These are phyloP conservation scores for Arctium lappa DNA, from an alignment of 129 eudicot species.

Conservation along the genomic window DNA sequence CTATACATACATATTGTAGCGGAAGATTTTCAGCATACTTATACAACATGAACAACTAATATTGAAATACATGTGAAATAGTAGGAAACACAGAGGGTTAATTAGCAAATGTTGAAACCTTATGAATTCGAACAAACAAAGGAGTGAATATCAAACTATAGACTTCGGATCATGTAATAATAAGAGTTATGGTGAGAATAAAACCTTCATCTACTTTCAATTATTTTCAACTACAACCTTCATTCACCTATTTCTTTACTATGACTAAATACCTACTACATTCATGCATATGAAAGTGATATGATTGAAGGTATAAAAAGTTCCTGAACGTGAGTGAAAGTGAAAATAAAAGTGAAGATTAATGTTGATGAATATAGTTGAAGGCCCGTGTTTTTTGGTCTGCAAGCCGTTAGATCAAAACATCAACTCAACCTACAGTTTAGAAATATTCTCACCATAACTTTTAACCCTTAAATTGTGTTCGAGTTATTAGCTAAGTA, in stretches of 20 bases:
- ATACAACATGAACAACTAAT: too few relatives aligned
- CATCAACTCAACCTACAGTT: not conserved
- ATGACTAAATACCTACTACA: not conserved
- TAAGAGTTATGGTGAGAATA: not conserved
- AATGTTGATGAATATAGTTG: not conserved
- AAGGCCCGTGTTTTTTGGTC: not conserved
- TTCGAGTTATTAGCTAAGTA: not conserved
- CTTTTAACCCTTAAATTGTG: not conserved
- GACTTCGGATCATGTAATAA: not conserved
- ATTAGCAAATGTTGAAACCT: not conserved
- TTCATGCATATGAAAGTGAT: not conserved
- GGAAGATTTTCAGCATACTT: not conserved
- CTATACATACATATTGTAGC: not conserved
- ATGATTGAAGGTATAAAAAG: too few relatives aligned
- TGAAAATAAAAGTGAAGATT: not conserved
- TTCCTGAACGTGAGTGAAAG: not conserved
- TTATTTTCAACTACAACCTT: not conserved
- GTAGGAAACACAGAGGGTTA: not conserved
- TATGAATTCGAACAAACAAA: not conserved
- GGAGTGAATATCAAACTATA: not conserved
- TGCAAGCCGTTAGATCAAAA: not conserved
- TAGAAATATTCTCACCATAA: not conserved
- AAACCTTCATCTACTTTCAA: too few relatives aligned
- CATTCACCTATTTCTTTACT: not conserved
- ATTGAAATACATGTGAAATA: not conserved